Evolutionary conservation across 139 green algal genomes (phyloP).

Genomic region (Asterochloris erici): DNA sequence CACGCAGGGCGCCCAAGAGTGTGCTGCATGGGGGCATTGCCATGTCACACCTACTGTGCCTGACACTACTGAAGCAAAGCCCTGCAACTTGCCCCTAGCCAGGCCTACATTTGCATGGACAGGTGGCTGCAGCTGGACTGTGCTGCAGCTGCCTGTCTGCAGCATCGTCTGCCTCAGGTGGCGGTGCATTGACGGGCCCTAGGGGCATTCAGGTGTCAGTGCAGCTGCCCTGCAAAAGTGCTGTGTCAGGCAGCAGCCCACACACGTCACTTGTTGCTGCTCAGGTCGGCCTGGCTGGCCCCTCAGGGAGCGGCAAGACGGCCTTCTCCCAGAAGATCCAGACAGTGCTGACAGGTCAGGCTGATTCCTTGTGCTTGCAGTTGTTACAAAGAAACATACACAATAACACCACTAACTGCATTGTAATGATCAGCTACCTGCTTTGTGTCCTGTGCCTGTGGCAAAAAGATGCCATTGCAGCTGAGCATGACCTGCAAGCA

Average conservation of each 20-base stretch:
- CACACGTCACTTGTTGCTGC: not conserved
- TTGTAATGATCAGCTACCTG: not conserved
- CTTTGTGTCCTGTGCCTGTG: not conserved
- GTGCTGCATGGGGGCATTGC: too few relatives aligned
- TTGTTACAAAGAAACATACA: too few relatives aligned
- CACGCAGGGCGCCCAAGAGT: too few relatives aligned
- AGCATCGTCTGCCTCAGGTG: not conserved
- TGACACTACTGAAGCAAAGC: not conserved
- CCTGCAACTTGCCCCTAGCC: not conserved
- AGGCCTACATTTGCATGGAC: not conserved
- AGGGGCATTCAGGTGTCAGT: not conserved
- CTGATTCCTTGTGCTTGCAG: not conserved
- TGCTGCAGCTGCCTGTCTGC: too few relatives aligned
- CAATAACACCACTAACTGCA: not conserved
- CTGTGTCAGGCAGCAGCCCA: not conserved
- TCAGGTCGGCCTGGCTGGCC: slow-evolving; percentile 84
- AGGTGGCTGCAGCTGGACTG: too few relatives aligned
- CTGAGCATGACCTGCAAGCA: too few relatives aligned
- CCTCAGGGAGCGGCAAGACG: slow-evolving; percentile 93
- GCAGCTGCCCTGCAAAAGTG: not conserved
- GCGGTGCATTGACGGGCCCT: not conserved
- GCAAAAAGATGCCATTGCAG: too few relatives aligned
- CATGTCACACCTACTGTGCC: too few relatives aligned
- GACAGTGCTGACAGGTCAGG: slow-evolving; percentile 73
- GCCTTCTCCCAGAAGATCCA: slow-evolving; percentile 90